Base-by-base conservation (phyloP, 305 asterid genomes). In the Fraxinus sp. region DNA sequence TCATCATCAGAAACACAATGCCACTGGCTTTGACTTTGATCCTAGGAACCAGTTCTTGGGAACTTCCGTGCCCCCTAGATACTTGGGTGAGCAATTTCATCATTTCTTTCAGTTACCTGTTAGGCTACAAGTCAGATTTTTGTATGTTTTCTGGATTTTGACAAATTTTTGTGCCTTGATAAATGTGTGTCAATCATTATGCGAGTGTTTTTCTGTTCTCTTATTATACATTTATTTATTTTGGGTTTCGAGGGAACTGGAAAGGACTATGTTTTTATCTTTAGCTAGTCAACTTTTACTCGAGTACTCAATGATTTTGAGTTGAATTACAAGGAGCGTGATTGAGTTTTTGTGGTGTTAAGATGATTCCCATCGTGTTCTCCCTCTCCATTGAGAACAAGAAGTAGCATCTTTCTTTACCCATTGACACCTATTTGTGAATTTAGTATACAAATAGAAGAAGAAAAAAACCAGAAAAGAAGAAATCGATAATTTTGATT, bases 21-120 rank as follows among this genome's bases (percentile, higher is more conserved):
- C 78, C 59, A 83, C 83, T 13, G 44, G 81, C 78, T 26, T 89
- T 10, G 86, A 85, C 82, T 90, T 88, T 81, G 91, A 85, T 86
- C 90, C 90, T 75, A 90, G 89, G 36, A 79, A 83, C 20, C 90
- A 88, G 86, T 84, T 86, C 80, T 82, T 81, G 79, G 89, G 87
- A 83, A 81, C 78, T 46, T 79, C 87, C 9, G 6, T 18, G 22
- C 76, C 66, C 71, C 81, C 64, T 3, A 37, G 55, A 24, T 59
- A 80, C 71, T 78, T 72, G 59, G 89, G 92, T 89, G 72, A 41
- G 49, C 44, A 59, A 18, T 24, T 11, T 62, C 24, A 18, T 35
- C 20, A 13, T 36, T 44, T 28, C 59, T 20, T 66, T 66, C 71
- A 37, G 30, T 24, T 70, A 68, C 16, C 35, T 28, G 7, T 28